Base-by-base conservation (phyloP, 1,139 yeast species). In the Waltiozyma sp. region DNA sequence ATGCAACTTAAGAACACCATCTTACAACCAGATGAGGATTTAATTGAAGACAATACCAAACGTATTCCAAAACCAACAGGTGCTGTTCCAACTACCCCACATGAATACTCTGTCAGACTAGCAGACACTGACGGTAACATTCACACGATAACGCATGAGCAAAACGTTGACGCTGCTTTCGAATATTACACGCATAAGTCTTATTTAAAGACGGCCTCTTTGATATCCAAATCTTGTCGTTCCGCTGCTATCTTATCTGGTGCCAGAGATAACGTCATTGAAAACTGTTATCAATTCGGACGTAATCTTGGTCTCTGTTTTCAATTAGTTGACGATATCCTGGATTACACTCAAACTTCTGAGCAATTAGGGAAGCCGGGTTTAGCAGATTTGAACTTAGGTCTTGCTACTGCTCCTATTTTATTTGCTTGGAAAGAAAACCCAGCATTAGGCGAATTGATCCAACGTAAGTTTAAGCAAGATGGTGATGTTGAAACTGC, bases 1-100 rank as follows among this genome's bases (percentile, higher is more conserved):
- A 89, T 91, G 97, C 98, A 91, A 65, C 74, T 91, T 66, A 89
- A 89, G 55, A 91, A 91, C 63, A 87, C 96, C 1, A 93, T 88
- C 2, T 64, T 80, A 43, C 77, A 69, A 44, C 72, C 72, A 28
- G 59, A 72, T 42, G 59, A 66, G 37, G 67, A 70, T 39, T 61
- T 70, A 26, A 63, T 69, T 46, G 77, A 72, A 47, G 76, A 72
- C 45, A 75, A 69, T 28, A 52, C 57, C 2, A 79, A 79, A 51
- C 50, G 50, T 13, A 64, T 80, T 8, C 88, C 89, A 2, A 57
- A 59, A n/a, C 70, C 81, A 28, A 75, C 86, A 1, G 84, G 85
- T 3, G 77, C 71, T 52, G 77, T 81, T 2, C 81, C 81, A 2
- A 72, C 77, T 19, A 53, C 62, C 43, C 68, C 69, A 39, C 87